Conservation (phyloP, 164 flowering plant species). For the Tetrastigma voinierianum region DNA sequence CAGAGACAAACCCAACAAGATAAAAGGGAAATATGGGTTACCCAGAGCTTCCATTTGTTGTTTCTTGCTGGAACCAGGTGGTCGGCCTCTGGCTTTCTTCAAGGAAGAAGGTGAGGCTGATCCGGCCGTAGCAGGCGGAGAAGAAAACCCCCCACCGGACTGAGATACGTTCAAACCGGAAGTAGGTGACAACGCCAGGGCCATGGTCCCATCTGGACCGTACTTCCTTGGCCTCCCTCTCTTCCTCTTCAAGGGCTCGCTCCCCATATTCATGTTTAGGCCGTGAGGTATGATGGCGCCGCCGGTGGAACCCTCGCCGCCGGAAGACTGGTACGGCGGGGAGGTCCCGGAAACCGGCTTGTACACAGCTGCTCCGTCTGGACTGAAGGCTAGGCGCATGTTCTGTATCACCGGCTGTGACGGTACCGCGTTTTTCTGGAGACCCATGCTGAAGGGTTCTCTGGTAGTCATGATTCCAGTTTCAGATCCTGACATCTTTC, state of each 20-base stretch:
- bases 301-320: conserved; percentile 15
- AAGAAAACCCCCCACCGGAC: conserved; percentile 19
- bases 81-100: conserved; percentile 74
- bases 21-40: conserved; percentile 19
- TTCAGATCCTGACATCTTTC: conserved; percentile 46
- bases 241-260: conserved; percentile 57
- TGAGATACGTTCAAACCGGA: conserved; percentile 12
- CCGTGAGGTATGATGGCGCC: conserved; percentile 10
- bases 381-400: conserved; percentile 52
- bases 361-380: conserved; percentile 59
- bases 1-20: conserved; percentile 3
- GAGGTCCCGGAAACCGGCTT: conserved; percentile 38
- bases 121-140: conserved; percentile 18
- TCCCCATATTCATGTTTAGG: conserved; percentile 33
- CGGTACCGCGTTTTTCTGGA: conserved; percentile 28
- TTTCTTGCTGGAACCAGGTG: conserved; percentile 76
- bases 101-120: conserved; percentile 35
- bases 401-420: conserved; percentile 38
- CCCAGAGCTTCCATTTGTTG: conserved; percentile 59
- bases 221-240: conserved; percentile 86
- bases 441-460: conserved; percentile 36
- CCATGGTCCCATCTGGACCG: conserved; percentile 76
- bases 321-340: conserved; percentile 31
- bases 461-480: conserved; percentile 41
- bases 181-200: conserved; percentile 33